phyloP scores from a whole-genome alignment of 148 eudicot genomes.

The Dysphania ambrosioides region DNA sequence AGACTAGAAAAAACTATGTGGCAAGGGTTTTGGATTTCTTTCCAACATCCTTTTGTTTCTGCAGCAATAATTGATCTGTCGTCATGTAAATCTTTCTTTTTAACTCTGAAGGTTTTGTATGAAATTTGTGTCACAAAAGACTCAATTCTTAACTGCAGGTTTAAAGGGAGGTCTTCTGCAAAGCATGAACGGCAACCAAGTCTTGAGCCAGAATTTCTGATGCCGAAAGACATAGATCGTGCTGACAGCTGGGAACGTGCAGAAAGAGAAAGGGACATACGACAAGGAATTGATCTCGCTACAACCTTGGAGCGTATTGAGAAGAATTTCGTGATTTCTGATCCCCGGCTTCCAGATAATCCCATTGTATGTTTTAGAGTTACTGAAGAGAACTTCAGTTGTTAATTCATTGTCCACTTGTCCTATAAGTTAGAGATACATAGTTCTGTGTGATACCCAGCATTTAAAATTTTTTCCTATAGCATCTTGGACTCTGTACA shows the following conservation, averaged over 20 bases:
- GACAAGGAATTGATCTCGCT: slow-evolving; percentile 97
- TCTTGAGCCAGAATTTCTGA: slow-evolving; percentile 65
- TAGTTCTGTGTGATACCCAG: slow-evolving; percentile 1
- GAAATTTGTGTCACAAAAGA: neutral
- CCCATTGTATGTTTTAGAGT: slow-evolving; percentile 61
- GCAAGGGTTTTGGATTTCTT: neutral
- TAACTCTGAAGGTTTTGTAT: neutral
- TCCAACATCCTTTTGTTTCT: slow-evolving; percentile 8
- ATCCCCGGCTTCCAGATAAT: slow-evolving; percentile 98
- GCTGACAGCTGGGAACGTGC: slow-evolving; percentile 80
- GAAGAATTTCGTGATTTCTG: slow-evolving; percentile 91
- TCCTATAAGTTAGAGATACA: neutral
- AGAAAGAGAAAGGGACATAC: slow-evolving; percentile 78
- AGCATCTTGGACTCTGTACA: neutral
- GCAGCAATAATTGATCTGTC: neutral
- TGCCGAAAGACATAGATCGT: slow-evolving; percentile 59
- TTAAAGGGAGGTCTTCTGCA: slow-evolving; percentile 45
- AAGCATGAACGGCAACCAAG: slow-evolving; percentile 46
- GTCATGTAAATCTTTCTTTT: neutral
- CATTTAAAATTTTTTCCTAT: slow-evolving; percentile 2
- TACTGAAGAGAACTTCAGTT: neutral
- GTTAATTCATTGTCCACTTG: neutral
- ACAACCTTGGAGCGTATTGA: slow-evolving; percentile 98
- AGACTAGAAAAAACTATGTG: neutral
- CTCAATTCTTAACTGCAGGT: slow-evolving; percentile 34